Evolutionary conservation across 345 rosid genomes (phyloP), one percentile per base, ranked within the genome.

Genomic region (Acer yangbiense): DNA sequence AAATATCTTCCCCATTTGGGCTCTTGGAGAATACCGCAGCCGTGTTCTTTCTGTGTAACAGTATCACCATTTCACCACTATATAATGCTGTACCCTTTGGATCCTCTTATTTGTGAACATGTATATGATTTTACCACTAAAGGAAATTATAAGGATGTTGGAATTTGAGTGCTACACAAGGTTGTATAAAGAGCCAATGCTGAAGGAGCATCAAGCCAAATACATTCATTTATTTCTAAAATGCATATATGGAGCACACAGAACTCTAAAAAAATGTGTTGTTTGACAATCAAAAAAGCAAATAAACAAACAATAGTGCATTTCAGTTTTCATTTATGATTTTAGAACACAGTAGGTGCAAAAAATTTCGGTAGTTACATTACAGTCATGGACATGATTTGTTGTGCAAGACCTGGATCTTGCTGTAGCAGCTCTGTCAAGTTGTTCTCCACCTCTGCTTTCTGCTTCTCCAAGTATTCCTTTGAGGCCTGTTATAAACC

Each of bases 401-500:
- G 98, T 44, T 85, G 92, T 78, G 96, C 95, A 32, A 91, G 90
- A 82, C 91, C 94, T 0, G 98, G 97, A 82, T 94, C 99, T 83
- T 96, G 98, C 82, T 90, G 95, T 80, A 97, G 82, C 76, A 97
- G 91, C 88, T 94, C 99, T 88, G 83, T 88, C 85, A 90, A 80
- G 86, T 93, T 94, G 88, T 76, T 91, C 89, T 94, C 98, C 39
- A 90, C 93, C 83, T 94, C 99, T 17, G 86, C 85, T 58, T 66
- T 87, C 82, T 94, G 98, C 87, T 94, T 94, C 80, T 97, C 97
- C 85, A 94, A 80, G 85, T 94, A 94, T 68, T 97, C 98, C 89
- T 89, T 94, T 0, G 98, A 97, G 65, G 88, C 86, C 98, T 93
- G 85, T 70, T 27, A 74, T 77, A 83, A 48, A 75, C 20, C 77